A percentile compares a stretch with the other conserved stretches of the same genome.
Evolutionary conservation across 257 asterid species (phyloP).

Genomic region (Echium plantagineum): DNA sequence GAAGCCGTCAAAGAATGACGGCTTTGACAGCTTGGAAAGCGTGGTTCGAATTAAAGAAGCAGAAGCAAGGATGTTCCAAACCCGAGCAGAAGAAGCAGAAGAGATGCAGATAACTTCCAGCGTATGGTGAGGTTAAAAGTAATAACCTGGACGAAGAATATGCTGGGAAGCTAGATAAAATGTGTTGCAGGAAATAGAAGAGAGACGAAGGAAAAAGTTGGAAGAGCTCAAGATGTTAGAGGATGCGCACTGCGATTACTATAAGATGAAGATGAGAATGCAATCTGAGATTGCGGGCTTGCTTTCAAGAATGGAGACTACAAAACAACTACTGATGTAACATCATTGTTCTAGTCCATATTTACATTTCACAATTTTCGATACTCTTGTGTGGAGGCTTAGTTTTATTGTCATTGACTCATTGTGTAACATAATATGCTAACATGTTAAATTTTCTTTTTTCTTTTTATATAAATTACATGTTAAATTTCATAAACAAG

Average conservation of each 20-base stretch:
- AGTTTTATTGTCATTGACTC: background rate
- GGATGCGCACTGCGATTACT: conserved; percentile 63
- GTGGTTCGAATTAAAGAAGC: conserved; percentile 71
- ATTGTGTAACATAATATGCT: background rate
- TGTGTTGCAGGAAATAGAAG: conserved; percentile 66
- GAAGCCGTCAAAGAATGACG: conserved; percentile 51
- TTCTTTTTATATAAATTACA: no score
- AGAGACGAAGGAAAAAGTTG: conserved; percentile 42
- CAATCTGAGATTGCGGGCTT: conserved; percentile 78
- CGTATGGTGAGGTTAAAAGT: conserved; percentile 36
- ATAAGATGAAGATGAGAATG: conserved; percentile 83
- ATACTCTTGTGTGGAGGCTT: conserved; percentile 4
- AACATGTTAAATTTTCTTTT: background rate
- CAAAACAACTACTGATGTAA: conserved; percentile 63
- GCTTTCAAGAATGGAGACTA: conserved; percentile 83
- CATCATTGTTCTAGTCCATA: background rate
- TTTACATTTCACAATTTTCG: background rate
- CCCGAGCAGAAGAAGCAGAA: conserved; percentile 69
- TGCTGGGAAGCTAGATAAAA: conserved; percentile 39
- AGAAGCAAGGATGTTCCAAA: conserved; percentile 82
- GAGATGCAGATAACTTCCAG: conserved; percentile 53
- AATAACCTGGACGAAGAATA: conserved; percentile 63
- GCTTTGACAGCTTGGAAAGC: conserved; percentile 66
- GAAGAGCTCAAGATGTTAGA: conserved; percentile 75
- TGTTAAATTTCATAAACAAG: no score